Conservation (phyloP, 441 rosid species). For the Erysimum pusillum region DNA sequence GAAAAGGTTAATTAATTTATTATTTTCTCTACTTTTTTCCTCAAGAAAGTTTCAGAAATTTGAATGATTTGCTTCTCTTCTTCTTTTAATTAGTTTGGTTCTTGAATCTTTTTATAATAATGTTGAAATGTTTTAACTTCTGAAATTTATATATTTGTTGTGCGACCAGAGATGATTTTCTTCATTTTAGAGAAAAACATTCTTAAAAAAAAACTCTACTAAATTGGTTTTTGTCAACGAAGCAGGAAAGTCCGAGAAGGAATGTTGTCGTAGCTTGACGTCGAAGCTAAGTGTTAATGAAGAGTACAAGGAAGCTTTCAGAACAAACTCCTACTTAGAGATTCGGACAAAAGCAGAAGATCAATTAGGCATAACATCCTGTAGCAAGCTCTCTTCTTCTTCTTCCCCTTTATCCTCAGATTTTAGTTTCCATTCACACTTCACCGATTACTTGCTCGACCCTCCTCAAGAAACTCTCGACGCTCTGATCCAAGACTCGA, state of each 20-base stretch:
- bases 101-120: slow-evolving; percentile 5
- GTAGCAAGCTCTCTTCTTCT: slow-evolving; percentile 51
- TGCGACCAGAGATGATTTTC: slow-evolving; percentile 6
- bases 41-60: not conserved
- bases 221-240: slow-evolving; percentile 33
- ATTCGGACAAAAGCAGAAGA: slow-evolving; percentile 66
- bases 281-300: slow-evolving; percentile 65
- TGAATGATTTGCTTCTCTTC: slow-evolving; percentile 29
- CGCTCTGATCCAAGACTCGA: slow-evolving; percentile 49
- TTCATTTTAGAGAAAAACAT: not conserved
- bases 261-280: slow-evolving; percentile 48
- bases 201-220: not conserved
- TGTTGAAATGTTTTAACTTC: slow-evolving; percentile 6
- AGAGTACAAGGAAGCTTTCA: slow-evolving; percentile 85
- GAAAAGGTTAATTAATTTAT: slow-evolving; percentile 33
- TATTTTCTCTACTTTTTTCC: not conserved
- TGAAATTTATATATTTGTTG: slow-evolving; percentile 10
- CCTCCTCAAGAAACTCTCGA: slow-evolving; percentile 63
- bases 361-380: slow-evolving; percentile 48
- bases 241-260: slow-evolving; percentile 58
- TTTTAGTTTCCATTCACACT: slow-evolving; percentile 48
- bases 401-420: slow-evolving; percentile 54
- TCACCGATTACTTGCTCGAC: slow-evolving; percentile 71
- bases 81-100: slow-evolving; percentile 26
- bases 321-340: slow-evolving; percentile 79